A percentile compares a stretch with the other conserved stretches of the same genome.
Conservation (phyloP, 2,329 filamentous ascomycete genomes). For the Scedosporium apiospermum region DNA sequence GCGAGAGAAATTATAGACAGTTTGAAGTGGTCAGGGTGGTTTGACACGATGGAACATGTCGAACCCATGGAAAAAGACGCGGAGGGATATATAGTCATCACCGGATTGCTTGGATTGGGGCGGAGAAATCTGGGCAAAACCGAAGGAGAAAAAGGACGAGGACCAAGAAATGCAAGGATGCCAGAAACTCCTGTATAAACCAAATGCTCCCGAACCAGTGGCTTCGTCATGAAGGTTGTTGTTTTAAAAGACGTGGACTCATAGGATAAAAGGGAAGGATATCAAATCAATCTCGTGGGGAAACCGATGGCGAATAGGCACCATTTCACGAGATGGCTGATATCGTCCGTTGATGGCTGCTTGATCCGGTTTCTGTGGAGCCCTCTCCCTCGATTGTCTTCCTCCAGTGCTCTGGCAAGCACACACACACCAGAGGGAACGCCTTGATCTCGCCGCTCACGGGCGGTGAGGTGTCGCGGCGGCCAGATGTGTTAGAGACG, state of each 20-base stretch:
- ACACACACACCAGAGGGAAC: constrained; percentile 94
- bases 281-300: background rate
- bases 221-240: background rate
- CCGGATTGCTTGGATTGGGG: background rate
- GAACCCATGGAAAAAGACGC: background rate
- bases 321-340: constrained; percentile 4
- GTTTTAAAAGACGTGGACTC: background rate
- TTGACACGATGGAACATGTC: background rate
- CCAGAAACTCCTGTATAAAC: constrained; percentile 5
- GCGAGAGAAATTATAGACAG: background rate
- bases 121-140: background rate
- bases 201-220: constrained; percentile 1
- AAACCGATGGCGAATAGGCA: no score
- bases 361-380: constrained; percentile 54
- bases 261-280: background rate
- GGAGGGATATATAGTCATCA: background rate
- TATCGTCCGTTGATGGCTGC: constrained; percentile 4
- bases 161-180: background rate
- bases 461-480: constrained; percentile 51
- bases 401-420: constrained; percentile 88
- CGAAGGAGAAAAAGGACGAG: background rate
- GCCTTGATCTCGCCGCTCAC: constrained; percentile 84
- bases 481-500: constrained; percentile 69
- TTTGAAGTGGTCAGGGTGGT: background rate
- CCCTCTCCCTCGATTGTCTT: constrained; percentile 91